Percentiles rank a stretch among this genome's conserved stretches.
Conservation (phyloP, 108 stramenopile species). For the Fragilaria crotonensis region DNA sequence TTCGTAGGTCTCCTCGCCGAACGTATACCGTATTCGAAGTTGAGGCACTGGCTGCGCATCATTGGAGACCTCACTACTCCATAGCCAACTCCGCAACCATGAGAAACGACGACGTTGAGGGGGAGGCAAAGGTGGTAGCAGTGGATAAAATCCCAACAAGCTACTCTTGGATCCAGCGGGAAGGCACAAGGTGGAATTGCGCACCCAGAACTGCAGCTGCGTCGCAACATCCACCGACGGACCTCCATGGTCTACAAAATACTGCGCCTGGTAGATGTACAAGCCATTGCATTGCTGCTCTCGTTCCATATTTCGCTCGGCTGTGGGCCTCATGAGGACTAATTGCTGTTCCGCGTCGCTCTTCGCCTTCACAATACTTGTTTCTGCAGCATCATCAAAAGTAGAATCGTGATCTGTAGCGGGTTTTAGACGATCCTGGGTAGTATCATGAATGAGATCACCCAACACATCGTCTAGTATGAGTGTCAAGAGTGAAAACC, state of each 20-base stretch:
- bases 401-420: too few species aligned
- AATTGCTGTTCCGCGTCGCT: slow-evolving; percentile 43
- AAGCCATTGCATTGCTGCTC: slow-evolving; percentile 57
- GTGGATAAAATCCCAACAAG: slow-evolving; percentile 67
- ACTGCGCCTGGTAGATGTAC: slow-evolving; percentile 50
- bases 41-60: background rate
- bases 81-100: background rate
- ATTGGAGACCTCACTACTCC: background rate
- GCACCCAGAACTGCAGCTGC: slow-evolving; percentile 70
- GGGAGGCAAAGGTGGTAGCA: slow-evolving; percentile 5
- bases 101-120: background rate
- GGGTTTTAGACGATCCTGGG: too few species aligned
- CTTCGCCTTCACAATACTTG: slow-evolving; percentile 22
- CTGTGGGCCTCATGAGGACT: slow-evolving; percentile 44
- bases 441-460: background rate
- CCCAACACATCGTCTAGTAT: slow-evolving; percentile 15
- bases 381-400: too few species aligned
- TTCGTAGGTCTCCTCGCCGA: slow-evolving; percentile 16
- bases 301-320: slow-evolving; percentile 25
- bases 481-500: slow-evolving; percentile 26
- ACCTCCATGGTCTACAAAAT: slow-evolving; percentile 22
- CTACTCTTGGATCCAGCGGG: slow-evolving; percentile 48
- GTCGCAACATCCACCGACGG: slow-evolving; percentile 47
- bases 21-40: slow-evolving; percentile 20
- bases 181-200: slow-evolving; percentile 35